Base-by-base conservation (phyloP, 306 rosid genomes). In the Chamaecrista fasciculata region DNA sequence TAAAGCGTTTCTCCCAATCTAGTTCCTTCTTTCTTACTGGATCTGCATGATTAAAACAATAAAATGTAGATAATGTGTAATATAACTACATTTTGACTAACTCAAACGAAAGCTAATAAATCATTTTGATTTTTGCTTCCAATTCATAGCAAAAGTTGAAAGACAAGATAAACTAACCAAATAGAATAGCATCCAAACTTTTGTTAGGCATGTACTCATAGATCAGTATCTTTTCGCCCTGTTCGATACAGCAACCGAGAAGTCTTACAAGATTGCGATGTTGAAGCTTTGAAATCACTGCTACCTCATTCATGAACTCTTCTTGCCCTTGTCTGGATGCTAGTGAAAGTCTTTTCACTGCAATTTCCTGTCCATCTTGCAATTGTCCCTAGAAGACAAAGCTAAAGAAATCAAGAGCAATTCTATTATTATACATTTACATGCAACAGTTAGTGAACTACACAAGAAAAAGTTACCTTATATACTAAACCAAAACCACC, bases 401-500 rank as follows among this genome's bases (percentile, higher is more conserved):
- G 21, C 15, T 12, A 14, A 26, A 12, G 19, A 55, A 26, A 55
- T 25, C 12, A 15, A 51, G 14, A 14, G 61, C 21, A 5, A 25
- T 25, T 26, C 19, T 26, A 55, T 5, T 2, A 53, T 4, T 1
- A 9, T 51, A 20, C 9, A 61, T 5, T 16, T 1, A 4, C 23
- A n/a, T 8, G 1, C 0, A 1, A 37, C 11, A 37, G 9, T 6
- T 34, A 8, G 4, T 61, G 47, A 23, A 18, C 4, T 3, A 7
- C 21, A 57, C 6, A 12, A 6, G 14, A 60, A 36, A 39, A 11
- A 33, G 11, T 59, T 18, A 62, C 67, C 50, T 61, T 39, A 18
- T 39, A 62, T 6, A 62, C 67, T 21, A 20, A 21, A 11, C 67
- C 67, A 23, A 62, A 62, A 12, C 67, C 67, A 5, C 50, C 64